Evolutionary conservation across 805 yeast species (phyloP).

Genomic region (Candida nonsorbophila): DNA sequence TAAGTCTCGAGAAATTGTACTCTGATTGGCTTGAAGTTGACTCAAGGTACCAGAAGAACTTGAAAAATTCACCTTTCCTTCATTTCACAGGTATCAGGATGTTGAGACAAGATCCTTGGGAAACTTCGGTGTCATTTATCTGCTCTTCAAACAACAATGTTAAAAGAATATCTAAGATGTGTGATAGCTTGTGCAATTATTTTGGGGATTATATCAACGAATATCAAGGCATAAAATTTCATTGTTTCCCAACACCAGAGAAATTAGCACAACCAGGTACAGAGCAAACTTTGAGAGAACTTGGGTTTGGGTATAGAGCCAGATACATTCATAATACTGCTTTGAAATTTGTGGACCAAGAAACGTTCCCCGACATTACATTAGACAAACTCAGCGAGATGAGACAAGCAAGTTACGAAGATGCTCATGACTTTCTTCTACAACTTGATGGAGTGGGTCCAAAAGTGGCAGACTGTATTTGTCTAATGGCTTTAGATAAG

Average conservation of each 20-base stretch:
- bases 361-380: conserved; percentile 27
- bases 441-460: conserved; percentile 90
- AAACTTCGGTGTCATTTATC: conserved; percentile 80
- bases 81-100: conserved; percentile 71
- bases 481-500: conserved; percentile 84
- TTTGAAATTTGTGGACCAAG: conserved; percentile 37
- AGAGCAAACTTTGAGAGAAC: conserved; percentile 35
- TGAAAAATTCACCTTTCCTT: conserved; percentile 24
- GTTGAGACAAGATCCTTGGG: conserved; percentile 96
- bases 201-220: conserved; percentile 60
- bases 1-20: conserved; percentile 51
- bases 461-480: conserved; percentile 95
- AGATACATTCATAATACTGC: conserved; percentile 82
- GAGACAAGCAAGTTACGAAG: conserved; percentile 42
- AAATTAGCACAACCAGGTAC: conserved; percentile 35
- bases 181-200: conserved; percentile 65
- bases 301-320: conserved; percentile 89
- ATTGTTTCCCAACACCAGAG: conserved; percentile 70
- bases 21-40: conserved; percentile 59
- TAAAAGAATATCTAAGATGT: conserved; percentile 89
- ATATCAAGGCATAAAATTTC: conserved; percentile 51
- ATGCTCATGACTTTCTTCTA: conserved; percentile 55
- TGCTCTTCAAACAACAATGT: conserved; percentile 96
- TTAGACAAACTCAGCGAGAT: conserved; percentile 35
- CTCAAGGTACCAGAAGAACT: conserved; percentile 33